phyloP scores from a whole-genome alignment of 805 yeast species.

The Candida xyloterini region DNA sequence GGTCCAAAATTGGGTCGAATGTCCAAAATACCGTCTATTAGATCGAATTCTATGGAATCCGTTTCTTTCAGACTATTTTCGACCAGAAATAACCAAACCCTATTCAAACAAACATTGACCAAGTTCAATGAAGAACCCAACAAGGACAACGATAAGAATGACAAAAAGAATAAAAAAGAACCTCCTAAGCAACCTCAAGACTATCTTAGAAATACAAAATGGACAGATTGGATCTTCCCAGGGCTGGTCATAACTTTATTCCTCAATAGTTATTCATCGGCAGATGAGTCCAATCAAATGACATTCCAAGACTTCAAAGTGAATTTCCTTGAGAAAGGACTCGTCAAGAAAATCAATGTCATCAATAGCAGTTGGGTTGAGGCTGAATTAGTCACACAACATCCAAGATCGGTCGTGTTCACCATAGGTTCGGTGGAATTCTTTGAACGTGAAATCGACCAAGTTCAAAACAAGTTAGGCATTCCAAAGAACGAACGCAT shows the following conservation, averaged over 20 bases:
- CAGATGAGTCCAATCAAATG: slow-evolving; percentile 39
- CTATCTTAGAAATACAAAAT: slow-evolving; percentile 15
- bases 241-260: slow-evolving; percentile 25
- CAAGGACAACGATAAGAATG: slow-evolving; percentile 13
- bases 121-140: slow-evolving; percentile 10
- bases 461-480: slow-evolving; percentile 67
- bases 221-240: slow-evolving; percentile 29
- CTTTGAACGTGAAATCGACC: slow-evolving; percentile 76
- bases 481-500: slow-evolving; percentile 62
- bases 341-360: slow-evolving; percentile 70
- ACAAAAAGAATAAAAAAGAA: slow-evolving; percentile 9
- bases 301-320: slow-evolving; percentile 91
- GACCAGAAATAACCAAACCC: slow-evolving; percentile 11
- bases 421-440: slow-evolving; percentile 85
- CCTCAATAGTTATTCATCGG: slow-evolving; percentile 16
- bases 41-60: background rate
- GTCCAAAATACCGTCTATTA: background rate
- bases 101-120: slow-evolving; percentile 14
- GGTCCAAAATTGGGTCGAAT: slow-evolving; percentile 3
- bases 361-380: slow-evolving; percentile 75
- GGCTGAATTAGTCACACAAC: slow-evolving; percentile 45
- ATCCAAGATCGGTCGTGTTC: slow-evolving; percentile 44
- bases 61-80: slow-evolving; percentile 12
- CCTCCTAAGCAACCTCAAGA: slow-evolving; percentile 9
- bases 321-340: slow-evolving; percentile 69